These are phyloP conservation scores for Aspergillus bombycis DNA, from an alignment of 2,329 filamentous ascomycete species.

Conservation along the genomic window DNA sequence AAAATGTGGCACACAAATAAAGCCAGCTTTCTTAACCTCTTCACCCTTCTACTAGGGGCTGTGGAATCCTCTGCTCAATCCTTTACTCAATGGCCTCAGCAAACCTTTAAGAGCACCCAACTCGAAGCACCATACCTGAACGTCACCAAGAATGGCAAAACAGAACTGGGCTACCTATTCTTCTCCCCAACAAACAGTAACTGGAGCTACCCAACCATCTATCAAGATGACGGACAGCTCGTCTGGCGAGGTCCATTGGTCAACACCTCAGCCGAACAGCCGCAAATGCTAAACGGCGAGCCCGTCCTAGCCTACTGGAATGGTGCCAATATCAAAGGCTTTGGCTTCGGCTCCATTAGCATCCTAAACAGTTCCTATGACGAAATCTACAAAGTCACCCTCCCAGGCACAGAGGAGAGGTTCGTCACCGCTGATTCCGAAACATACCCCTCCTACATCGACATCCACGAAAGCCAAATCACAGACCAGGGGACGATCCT, in stretches of 20 bases:
- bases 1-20: not conserved
- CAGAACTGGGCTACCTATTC: conserved; percentile 29
- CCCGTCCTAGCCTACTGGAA: conserved; percentile 33
- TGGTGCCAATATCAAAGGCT: conserved; percentile 21
- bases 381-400: conserved; percentile 25
- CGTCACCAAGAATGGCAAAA: conserved; percentile 28
- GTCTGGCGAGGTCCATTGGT: conserved; percentile 28
- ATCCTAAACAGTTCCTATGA: conserved; percentile 29
- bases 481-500: conserved; percentile 27
- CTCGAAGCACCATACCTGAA: conserved; percentile 21
- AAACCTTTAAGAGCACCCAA: conserved; percentile 21
- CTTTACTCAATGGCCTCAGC: conserved; percentile 20
- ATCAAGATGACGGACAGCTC: conserved; percentile 29
- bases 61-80: not conserved
- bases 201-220: conserved; percentile 23
- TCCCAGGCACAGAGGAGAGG: conserved; percentile 12
- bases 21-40: not conserved
- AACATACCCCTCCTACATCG: conserved; percentile 24
- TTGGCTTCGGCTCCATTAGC: conserved; percentile 22
- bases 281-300: conserved; percentile 24
- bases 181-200: conserved; percentile 14
- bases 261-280: conserved; percentile 21
- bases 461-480: conserved; percentile 29
- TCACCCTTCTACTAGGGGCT: not conserved
- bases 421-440: conserved; percentile 19